Evolutionary conservation across 2,329 filamentous ascomycete species (phyloP).

Genomic region (Neurospora crassa): DNA sequence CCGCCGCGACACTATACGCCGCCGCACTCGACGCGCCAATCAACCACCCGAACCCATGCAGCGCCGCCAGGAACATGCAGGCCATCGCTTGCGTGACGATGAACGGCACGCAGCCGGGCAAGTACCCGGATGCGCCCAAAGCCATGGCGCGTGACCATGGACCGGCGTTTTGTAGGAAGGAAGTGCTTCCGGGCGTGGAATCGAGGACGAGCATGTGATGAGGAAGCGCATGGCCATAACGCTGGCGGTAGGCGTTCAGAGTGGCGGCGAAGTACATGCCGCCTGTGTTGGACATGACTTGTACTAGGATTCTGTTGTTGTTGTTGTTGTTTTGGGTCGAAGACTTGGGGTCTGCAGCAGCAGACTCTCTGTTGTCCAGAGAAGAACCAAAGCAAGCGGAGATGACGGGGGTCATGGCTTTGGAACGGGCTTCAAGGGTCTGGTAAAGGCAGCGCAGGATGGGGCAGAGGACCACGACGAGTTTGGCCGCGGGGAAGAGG

Average conservation of each 20-base stretch:
- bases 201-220: conserved; percentile 40
- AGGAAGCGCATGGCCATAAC: conserved; percentile 29
- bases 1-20: conserved; percentile 27
- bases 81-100: conserved; percentile 37
- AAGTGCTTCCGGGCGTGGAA: conserved; percentile 41
- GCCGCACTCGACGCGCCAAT: conserved; percentile 32
- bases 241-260: conserved; percentile 34
- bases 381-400: conserved; percentile 25
- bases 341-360: neutral
- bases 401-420: conserved; percentile 36
- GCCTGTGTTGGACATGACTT: conserved; percentile 50
- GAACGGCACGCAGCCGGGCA: conserved; percentile 36
- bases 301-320: conserved; percentile 32
- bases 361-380: no score
- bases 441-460: conserved; percentile 38
- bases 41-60: conserved; percentile 25
- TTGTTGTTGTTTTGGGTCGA: neutral
- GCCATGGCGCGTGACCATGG: conserved; percentile 46
- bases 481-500: conserved; percentile 40
- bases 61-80: conserved; percentile 30
- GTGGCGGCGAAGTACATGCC: conserved; percentile 42
- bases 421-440: conserved; percentile 31
- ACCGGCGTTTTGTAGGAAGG: conserved; percentile 32
- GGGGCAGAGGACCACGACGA: conserved; percentile 41
- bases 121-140: conserved; percentile 34